Evolutionary conservation across 2,329 filamentous ascomycete species (phyloP).

Genomic region (Fusarium compactum): DNA sequence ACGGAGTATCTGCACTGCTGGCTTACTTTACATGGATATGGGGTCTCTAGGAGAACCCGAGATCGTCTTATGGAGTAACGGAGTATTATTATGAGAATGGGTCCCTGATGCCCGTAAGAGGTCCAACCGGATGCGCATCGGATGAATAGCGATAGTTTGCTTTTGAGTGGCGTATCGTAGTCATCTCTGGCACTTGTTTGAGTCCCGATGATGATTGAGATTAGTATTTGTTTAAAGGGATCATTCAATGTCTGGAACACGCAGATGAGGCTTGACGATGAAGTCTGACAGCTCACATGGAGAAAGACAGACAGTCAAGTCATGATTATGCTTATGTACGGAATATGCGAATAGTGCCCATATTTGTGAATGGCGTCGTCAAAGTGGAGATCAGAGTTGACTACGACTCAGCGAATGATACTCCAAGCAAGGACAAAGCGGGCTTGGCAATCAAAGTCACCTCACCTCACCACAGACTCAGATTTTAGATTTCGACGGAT

Average conservation of each 20-base stretch:
- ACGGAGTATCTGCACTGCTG: neutral
- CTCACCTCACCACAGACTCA: constrained; percentile 1
- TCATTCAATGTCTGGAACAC: constrained; percentile 20
- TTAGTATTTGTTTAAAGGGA: constrained; percentile 25
- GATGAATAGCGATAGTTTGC: constrained; percentile 12
- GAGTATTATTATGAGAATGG: constrained; percentile 17
- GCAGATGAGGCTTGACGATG: constrained; percentile 33
- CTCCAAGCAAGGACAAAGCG: constrained; percentile 7
- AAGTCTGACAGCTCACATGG: constrained; percentile 32
- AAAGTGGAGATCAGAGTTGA: constrained; percentile 22
- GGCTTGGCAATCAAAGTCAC: constrained; percentile 19
- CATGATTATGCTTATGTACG: constrained; percentile 22
- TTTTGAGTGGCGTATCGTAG: constrained; percentile 9
- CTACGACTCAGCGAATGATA: constrained; percentile 21
- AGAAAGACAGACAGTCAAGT: neutral
- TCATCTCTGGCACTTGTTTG: constrained; percentile 13
- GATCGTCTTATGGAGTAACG: constrained; percentile 36
- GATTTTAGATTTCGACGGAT: constrained; percentile 18
- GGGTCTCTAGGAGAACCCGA: constrained; percentile 34
- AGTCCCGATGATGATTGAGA: constrained; percentile 27
- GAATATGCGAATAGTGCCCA: constrained; percentile 35
- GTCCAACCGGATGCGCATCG: constrained; percentile 22
- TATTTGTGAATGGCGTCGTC: constrained; percentile 35
- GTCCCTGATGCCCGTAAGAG: constrained; percentile 24
- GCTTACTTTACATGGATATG: constrained; percentile 15